These are phyloP conservation scores for Eugenia klotzschiana DNA, from an alignment of 441 rosid genomes.

Conservation along the genomic window DNA sequence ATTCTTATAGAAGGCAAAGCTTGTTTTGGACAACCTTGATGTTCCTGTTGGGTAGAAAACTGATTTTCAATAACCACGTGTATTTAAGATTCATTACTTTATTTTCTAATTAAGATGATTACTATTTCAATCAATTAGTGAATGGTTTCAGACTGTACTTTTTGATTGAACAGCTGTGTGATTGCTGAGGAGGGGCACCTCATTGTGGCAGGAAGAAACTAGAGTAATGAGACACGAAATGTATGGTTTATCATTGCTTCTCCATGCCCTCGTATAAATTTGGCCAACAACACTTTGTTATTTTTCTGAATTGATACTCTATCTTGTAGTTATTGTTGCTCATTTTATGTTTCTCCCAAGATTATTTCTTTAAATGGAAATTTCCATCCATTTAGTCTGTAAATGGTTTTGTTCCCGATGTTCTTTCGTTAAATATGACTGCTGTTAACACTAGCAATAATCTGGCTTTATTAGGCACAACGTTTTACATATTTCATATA, in stretches of 20 bases:
- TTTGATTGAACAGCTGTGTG: background rate
- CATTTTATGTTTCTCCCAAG: no score
- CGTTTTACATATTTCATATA: background rate
- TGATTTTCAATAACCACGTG: background rate
- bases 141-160: background rate
- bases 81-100: no score
- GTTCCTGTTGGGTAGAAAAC: background rate
- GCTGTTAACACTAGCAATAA: background rate
- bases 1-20: background rate
- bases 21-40: background rate
- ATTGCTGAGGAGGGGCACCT: background rate
- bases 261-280: no score
- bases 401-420: background rate
- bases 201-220: background rate
- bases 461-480: background rate
- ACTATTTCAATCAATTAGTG: background rate
- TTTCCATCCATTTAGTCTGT: no score
- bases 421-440: background rate
- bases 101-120: background rate
- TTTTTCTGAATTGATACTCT: no score
- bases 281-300: no score
- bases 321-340: no score
- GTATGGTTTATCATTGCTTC: background rate
- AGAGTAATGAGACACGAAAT: background rate
- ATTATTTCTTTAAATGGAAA: no score